Evolutionary conservation across 2,329 filamentous ascomycete species (phyloP).

Genomic region (Sclerotinia subarctica): DNA sequence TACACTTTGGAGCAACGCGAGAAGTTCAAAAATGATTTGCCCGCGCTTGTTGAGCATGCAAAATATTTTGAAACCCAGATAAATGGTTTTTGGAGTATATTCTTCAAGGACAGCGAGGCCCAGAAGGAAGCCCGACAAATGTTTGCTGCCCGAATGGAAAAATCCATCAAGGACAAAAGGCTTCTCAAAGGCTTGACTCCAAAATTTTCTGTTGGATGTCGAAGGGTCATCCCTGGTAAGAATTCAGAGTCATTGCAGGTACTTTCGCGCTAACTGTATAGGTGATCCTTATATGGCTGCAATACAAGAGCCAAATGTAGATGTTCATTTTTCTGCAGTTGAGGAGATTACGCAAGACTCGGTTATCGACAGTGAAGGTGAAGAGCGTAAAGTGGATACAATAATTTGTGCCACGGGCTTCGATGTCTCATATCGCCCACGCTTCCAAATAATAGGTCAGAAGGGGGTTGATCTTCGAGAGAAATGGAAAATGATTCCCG

Average conservation of each 20-base stretch:
- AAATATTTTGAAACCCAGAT: slow-evolving; percentile 40
- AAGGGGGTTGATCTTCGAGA: slow-evolving; percentile 29
- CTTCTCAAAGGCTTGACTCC: slow-evolving; percentile 43
- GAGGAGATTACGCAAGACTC: slow-evolving; percentile 46
- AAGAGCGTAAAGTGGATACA: slow-evolving; percentile 38
- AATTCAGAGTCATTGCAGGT: not conserved
- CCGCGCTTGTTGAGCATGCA: slow-evolving; percentile 28
- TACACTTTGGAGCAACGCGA: slow-evolving; percentile 45
- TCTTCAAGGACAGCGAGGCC: slow-evolving; percentile 43
- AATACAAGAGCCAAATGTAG: slow-evolving; percentile 49
- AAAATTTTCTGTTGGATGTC: slow-evolving; percentile 45
- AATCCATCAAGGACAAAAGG: slow-evolving; percentile 50
- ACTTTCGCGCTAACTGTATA: slow-evolving; percentile 29
- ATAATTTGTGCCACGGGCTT: slow-evolving; percentile 41
- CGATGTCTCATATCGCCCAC: slow-evolving; percentile 35
- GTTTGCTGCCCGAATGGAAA: slow-evolving; percentile 46
- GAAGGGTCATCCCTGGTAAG: slow-evolving; percentile 40
- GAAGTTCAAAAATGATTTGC: slow-evolving; percentile 43
- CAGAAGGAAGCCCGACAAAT: slow-evolving; percentile 42
- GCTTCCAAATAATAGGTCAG: slow-evolving; percentile 34
- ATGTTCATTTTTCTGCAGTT: slow-evolving; percentile 49
- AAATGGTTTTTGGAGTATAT: slow-evolving; percentile 47
- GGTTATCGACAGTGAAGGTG: slow-evolving; percentile 43
- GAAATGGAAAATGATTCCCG: slow-evolving; percentile 36
- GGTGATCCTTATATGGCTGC: slow-evolving; percentile 51